Conservation (phyloP, 352 stramenopile species). For the Globisporangium splendens region DNA sequence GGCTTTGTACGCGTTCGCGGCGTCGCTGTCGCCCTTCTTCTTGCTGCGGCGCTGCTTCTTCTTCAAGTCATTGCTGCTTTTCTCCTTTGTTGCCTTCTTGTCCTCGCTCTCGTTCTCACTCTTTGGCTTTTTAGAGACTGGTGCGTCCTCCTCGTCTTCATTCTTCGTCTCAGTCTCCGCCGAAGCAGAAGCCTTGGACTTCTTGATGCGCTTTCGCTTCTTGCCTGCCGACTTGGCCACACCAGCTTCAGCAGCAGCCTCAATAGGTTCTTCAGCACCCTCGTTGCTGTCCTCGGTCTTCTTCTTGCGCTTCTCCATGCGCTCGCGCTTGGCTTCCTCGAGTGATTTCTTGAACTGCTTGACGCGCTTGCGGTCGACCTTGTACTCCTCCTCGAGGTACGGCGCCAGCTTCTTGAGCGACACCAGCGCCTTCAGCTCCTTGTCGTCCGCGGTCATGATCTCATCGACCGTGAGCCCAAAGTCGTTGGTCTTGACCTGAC, state of each 20-base stretch:
- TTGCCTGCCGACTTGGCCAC: conserved; percentile 25
- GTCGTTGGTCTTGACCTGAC: conserved; percentile 91
- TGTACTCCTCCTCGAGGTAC: conserved; percentile 88
- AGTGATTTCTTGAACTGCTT: conserved; percentile 74
- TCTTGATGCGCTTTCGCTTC: conserved; percentile 75
- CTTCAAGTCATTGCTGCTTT: conserved; percentile 21
- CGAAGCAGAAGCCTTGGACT: conserved; percentile 30
- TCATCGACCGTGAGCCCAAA: conserved; percentile 97
- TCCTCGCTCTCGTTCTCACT: background rate
- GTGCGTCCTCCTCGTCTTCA: no score
- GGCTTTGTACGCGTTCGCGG: conserved; percentile 29
- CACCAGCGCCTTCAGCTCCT: conserved; percentile 95
- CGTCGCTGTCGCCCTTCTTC: conserved; percentile 35
- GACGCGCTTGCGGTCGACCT: conserved; percentile 64
- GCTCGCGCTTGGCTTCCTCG: conserved; percentile 34
- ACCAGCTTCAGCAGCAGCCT: conserved; percentile 18
- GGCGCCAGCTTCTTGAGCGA: conserved; percentile 96
- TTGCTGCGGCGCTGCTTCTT: conserved; percentile 60
- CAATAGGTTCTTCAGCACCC: conserved; percentile 15
- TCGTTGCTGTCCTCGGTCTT: conserved; percentile 17
- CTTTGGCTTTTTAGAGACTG: background rate
- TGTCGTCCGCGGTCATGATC: conserved; percentile 96
- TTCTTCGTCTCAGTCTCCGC: no score
- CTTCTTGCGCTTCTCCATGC: conserved; percentile 30
- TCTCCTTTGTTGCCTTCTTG: background rate